Evolutionary conservation across 179 eudicot species (phyloP), one percentile per base, ranked within the genome.

Genomic region (Spergularia azorica): DNA sequence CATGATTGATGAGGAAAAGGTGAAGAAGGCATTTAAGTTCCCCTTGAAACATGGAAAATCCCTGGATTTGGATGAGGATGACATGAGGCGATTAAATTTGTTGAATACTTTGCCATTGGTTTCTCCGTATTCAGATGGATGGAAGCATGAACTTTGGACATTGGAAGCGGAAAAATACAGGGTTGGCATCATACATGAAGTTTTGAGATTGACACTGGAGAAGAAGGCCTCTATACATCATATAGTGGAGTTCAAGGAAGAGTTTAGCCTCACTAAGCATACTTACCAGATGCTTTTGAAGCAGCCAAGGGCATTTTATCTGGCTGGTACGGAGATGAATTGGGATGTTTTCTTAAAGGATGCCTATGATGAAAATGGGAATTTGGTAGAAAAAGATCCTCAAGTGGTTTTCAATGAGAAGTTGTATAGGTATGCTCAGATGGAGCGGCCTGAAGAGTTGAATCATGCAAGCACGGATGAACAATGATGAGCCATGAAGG

Each of bases 271-370:
- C 63, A 95, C 97, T 13, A 95, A 90, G 78, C 95, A 89, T 83
- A 93, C 97, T 69, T 93, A 91, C 77, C 89, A 89, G 78, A 95
- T 95, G 98, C 92, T 95, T 77, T 70, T 75, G 79, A 95, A 91
- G 90, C 99, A 95, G 84, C 90, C 87, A 12, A 73, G 88, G 78
- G 83, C 94, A 1, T 95, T 95, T 76, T 95, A 95, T 67, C 78
- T 95, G 89, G 99, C 94, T 61, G 99, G 99, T 20, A 93, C 99
- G 0, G 97, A 95, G 88, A 93, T 95, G 99, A 95, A 95, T 75
- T 95, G 99, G 99, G 88, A 68, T 81, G 96, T 93, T 73, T 93
- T 95, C 72, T 59, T 93, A 63, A 95, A 82, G 80, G 97, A 88
- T 85, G 92, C 85, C 8, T 95, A 91, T 87, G 90, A 86, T 72